phyloP scores from a whole-genome alignment of 2,329 filamentous ascomycete genomes.

The Cladorrhinum sp. region DNA sequence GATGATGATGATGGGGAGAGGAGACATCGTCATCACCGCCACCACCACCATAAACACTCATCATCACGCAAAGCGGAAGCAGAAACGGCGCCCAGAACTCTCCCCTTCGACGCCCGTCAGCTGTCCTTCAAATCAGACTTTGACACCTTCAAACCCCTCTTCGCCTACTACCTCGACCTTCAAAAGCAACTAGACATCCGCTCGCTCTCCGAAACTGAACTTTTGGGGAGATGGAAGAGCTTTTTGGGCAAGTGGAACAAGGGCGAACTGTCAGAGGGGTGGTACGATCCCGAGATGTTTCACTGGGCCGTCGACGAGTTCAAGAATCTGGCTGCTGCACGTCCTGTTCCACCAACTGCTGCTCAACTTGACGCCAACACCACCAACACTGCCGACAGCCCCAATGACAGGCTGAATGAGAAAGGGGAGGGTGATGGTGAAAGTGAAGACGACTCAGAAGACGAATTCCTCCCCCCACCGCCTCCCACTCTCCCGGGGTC shows the following conservation, averaged over 20 bases:
- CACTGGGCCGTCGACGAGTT: slow-evolving; percentile 34
- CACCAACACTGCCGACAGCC: neutral
- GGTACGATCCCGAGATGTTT: slow-evolving; percentile 83
- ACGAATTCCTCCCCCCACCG: slow-evolving; percentile 54
- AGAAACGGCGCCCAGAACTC: slow-evolving; percentile 28
- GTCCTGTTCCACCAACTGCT: neutral
- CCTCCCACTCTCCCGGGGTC: slow-evolving; percentile 43
- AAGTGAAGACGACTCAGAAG: slow-evolving; percentile 53
- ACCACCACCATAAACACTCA: slow-evolving; percentile 4
- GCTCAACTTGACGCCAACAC: neutral
- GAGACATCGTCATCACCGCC: neutral
- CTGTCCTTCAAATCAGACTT: slow-evolving; percentile 65
- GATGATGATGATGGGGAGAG: neutral
- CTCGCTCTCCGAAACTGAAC: slow-evolving; percentile 69
- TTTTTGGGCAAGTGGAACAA: slow-evolving; percentile 91
- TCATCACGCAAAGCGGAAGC: neutral
- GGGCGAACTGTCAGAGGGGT: slow-evolving; percentile 80
- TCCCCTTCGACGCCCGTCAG: slow-evolving; percentile 65
- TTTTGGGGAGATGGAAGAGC: slow-evolving; percentile 86
- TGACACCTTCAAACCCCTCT: slow-evolving; percentile 64
- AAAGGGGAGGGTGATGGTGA: slow-evolving; percentile 33
- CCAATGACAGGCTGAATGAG: neutral
- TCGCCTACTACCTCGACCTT: slow-evolving; percentile 81
- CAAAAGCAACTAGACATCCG: slow-evolving; percentile 75
- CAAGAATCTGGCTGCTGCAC: slow-evolving; percentile 22